A percentile compares a stretch with the other conserved stretches of the same genome.
These are phyloP conservation scores for Annulohypoxylon stygium DNA, from an alignment of 495 filamentous ascomycete genomes.

Conservation along the genomic window DNA sequence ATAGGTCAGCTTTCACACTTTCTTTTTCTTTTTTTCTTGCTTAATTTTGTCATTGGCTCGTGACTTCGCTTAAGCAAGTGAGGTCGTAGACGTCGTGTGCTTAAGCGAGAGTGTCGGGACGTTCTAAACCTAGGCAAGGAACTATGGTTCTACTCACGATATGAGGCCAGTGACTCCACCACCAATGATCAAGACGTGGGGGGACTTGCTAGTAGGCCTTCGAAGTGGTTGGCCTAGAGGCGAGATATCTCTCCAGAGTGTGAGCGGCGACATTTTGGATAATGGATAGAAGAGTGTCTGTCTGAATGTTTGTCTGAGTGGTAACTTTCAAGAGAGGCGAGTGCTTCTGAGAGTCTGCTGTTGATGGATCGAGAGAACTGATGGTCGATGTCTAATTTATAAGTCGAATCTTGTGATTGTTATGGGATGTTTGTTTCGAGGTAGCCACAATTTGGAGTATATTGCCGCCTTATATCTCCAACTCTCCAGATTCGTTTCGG, in stretches of 20 bases:
- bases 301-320: background rate
- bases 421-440: background rate
- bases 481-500: background rate
- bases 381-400: conserved; percentile 24
- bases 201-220: conserved; percentile 46
- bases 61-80: background rate
- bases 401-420: conserved; percentile 3
- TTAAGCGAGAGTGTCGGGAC: background rate
- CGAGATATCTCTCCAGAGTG: conserved; percentile 51
- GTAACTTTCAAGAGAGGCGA: conserved; percentile 5
- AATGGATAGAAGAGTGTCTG: background rate
- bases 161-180: conserved; percentile 62
- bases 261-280: conserved; percentile 46
- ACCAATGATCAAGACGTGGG: conserved; percentile 60
- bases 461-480: background rate
- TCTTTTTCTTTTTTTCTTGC: background rate
- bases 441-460: background rate
- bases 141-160: conserved; percentile 45
- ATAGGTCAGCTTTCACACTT: conserved; percentile 28
- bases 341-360: conserved; percentile 7
- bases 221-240: conserved; percentile 47
- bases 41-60: background rate
- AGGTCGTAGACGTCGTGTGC: background rate
- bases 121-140: background rate
- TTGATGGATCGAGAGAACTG: background rate